A percentile compares a stretch with the other conserved stretches of the same genome.
phyloP scores from a whole-genome alignment of 306 rosid species.

The Lithocarpus polystachyus region DNA sequence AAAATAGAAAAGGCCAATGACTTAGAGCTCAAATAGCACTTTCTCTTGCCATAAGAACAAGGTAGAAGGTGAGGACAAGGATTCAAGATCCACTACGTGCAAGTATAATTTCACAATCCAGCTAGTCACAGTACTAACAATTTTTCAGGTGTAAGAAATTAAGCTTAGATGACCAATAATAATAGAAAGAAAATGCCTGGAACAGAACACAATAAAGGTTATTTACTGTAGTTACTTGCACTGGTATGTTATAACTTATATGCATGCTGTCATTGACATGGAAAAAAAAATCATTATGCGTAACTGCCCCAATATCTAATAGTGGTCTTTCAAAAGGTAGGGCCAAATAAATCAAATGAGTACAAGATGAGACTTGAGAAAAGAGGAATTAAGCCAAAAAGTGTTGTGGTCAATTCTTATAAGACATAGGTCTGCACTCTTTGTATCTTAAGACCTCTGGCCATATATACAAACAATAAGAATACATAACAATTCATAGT shows the following conservation, averaged over 20 bases:
- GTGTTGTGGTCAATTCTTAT: neutral
- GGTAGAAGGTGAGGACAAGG: neutral
- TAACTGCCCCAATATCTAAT: too few relatives aligned
- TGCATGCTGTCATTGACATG: neutral
- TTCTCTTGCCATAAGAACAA: neutral
- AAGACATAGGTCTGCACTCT: neutral
- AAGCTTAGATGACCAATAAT: neutral
- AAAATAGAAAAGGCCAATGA: neutral
- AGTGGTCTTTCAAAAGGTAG: neutral
- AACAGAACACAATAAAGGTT: neutral
- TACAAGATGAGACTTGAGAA: neutral
- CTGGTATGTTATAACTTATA: neutral
- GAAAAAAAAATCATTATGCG: too few relatives aligned
- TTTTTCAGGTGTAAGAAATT: neutral
- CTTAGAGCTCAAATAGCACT: neutral
- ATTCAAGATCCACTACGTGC: neutral
- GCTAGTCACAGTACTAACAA: neutral
- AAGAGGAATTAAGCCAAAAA: neutral
- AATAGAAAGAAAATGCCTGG: neutral
- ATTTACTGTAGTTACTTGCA: neutral
- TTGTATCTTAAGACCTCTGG: neutral
- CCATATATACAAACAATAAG: neutral
- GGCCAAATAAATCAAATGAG: neutral
- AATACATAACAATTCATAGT: neutral
- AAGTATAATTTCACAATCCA: neutral